These are phyloP conservation scores for Hypoxylon trugodes DNA, from an alignment of 495 filamentous ascomycete species.

Conservation along the genomic window DNA sequence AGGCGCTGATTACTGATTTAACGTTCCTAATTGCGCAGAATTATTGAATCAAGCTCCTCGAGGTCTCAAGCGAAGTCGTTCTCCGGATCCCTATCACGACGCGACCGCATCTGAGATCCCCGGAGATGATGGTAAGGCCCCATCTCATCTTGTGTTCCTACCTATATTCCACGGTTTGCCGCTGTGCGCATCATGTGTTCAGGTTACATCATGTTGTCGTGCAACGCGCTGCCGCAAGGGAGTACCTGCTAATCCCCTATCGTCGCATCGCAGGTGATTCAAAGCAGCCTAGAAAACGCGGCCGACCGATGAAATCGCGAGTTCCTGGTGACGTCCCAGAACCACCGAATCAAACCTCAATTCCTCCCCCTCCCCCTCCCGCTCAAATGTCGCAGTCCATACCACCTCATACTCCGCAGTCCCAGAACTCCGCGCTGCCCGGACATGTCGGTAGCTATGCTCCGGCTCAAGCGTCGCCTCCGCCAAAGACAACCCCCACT, in stretches of 20 bases:
- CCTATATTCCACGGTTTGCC: conserved; percentile 39
- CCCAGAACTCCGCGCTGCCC: conserved; percentile 72
- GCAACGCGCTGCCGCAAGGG: conserved; percentile 44
- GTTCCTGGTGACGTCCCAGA: conserved; percentile 55
- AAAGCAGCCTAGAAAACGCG: conserved; percentile 79
- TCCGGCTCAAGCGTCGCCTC: conserved; percentile 77
- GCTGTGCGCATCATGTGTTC: conserved; percentile 42
- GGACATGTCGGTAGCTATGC: conserved; percentile 63
- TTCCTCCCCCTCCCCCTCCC: conserved; percentile 46
- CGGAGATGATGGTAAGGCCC: conserved; percentile 81
- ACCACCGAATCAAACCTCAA: conserved; percentile 61
- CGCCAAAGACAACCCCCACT: conserved; percentile 84
- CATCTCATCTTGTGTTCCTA: conserved; percentile 50
- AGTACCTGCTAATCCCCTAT: conserved; percentile 50
- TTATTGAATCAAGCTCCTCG: conserved; percentile 60
- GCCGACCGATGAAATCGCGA: conserved; percentile 79
- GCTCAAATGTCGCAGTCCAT: conserved; percentile 52
- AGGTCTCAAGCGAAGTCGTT: conserved; percentile 92
- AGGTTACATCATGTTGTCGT: conserved; percentile 48
- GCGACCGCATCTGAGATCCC: conserved; percentile 63
- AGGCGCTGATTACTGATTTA: conserved; percentile 35
- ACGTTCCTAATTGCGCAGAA: conserved; percentile 44
- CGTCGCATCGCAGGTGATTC: conserved; percentile 57
- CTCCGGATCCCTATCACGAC: conserved; percentile 79
- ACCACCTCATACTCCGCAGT: conserved; percentile 80